Conservation (phyloP, 225 moss, liverwort and hornwort genomes). For the Straminergon stramineum region DNA sequence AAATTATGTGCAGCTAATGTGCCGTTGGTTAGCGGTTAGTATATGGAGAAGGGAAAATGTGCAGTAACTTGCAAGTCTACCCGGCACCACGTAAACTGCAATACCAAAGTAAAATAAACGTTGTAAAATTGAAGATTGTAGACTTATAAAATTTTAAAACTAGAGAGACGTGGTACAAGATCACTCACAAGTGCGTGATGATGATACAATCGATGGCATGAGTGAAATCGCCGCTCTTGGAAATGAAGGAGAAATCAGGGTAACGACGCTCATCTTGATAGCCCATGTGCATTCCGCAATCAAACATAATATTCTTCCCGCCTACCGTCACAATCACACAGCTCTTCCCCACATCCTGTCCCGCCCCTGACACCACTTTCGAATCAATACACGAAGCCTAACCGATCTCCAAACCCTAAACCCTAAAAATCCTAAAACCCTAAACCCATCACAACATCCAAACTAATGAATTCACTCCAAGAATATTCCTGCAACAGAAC, state of each 20-base stretch:
- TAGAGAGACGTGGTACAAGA: neutral
- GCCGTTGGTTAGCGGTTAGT: neutral
- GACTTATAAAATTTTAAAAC: neutral
- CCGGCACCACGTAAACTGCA: neutral
- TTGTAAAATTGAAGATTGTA: neutral
- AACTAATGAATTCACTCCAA: neutral
- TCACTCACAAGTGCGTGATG: slow-evolving; percentile 79
- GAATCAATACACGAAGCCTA: neutral
- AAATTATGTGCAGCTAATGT: neutral
- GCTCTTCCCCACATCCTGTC: slow-evolving; percentile 99
- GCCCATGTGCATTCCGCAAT: slow-evolving; percentile 98
- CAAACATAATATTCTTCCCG: slow-evolving; percentile 93
- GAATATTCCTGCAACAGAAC: neutral
- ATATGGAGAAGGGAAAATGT: neutral
- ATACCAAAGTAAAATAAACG: neutral
- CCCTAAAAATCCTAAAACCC: neutral
- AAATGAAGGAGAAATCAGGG: slow-evolving; percentile 89
- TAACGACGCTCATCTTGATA: slow-evolving; percentile 96
- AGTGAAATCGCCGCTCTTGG: slow-evolving; percentile 77
- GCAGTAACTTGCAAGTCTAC: neutral
- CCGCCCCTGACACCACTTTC: slow-evolving; percentile 49
- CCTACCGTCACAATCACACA: slow-evolving; percentile 92
- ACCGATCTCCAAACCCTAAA: neutral
- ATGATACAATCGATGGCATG: slow-evolving; percentile 87
- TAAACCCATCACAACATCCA: neutral